Base-by-base conservation (phyloP, 306 rosid species). In the Citrullus amarus region DNA sequence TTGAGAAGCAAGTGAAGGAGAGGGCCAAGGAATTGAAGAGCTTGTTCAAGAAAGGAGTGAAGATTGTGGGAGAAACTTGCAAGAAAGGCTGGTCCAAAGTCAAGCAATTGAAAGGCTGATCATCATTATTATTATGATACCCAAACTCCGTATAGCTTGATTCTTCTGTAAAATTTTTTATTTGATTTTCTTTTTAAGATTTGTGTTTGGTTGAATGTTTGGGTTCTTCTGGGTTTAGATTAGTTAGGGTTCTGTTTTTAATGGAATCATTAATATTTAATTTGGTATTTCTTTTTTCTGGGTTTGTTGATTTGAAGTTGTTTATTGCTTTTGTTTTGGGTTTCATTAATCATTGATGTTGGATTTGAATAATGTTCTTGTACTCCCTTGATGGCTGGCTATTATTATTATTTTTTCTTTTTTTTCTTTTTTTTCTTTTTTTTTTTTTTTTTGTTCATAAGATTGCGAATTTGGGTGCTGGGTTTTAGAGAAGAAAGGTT, bases 31-130 rank as follows among this genome's bases (percentile, higher is more conserved):
- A 63, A 81, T 83, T 93, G 67, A 88, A 84, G 87, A 28, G 1
- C 41, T 60, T 91, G 3, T 69, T 93, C 39, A 83, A 79, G 79
- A 93, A 84, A 77, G 96, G 98, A 1, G 86, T 88, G 44, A 90
- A 71, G 85, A 32, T 88, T 56, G 96, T 91, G 0, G 91, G 93
- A 50, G 63, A 88, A n/a, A 83, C 98, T 16, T 90, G 90, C 90
- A 93, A 84, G 89, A 93, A 88, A 80, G 93, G 98, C 2, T 91
- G 97, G 98, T 6, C 16, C 77, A 93, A 85, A 85, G 84, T 93
- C 76, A 91, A 77, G 91, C 81, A 88, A 56, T 57, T 87, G 66
- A 90, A 83, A 66, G 77, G 89, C 75, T 86, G 81, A 88, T 67
- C 8, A 53, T 48, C 10, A 55, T 55, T 0, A 18, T 32, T 8